These are phyloP conservation scores for Silene latifolia DNA, from an alignment of 148 eudicot genomes.

Conservation along the genomic window DNA sequence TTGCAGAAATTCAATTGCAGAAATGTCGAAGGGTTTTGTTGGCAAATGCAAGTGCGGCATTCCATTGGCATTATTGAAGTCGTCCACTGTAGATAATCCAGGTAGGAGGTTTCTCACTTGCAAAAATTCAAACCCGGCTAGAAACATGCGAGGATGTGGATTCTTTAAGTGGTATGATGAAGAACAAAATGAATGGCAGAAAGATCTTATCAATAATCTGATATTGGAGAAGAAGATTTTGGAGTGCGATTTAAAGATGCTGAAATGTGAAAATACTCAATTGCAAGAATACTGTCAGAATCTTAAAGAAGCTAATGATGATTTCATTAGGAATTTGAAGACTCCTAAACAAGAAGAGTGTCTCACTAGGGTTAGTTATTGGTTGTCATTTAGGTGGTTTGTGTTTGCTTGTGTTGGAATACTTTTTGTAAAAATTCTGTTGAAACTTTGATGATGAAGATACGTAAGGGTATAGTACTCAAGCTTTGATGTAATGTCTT, in stretches of 20 bases:
- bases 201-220: neutral
- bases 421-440: neutral
- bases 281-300: too few species aligned
- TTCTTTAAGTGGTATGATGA: slow-evolving; percentile 6
- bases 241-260: too few species aligned
- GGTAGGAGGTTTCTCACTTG: neutral
- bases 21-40: neutral
- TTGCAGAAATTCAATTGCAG: neutral
- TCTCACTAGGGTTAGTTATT: neutral
- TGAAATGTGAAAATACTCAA: too few species aligned
- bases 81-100: neutral
- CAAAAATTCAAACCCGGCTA: neutral
- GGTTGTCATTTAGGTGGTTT: neutral
- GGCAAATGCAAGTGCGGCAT: neutral
- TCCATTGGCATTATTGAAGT: neutral
- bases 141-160: neutral
- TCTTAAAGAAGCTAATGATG: too few species aligned
- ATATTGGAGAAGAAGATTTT: too few species aligned
- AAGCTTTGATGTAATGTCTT: neutral
- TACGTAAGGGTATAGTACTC: neutral
- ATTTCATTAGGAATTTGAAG: too few species aligned
- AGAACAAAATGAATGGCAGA: neutral
- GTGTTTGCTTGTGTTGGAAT: neutral
- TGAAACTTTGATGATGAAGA: neutral
- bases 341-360: neutral